A percentile compares a stretch with the other conserved stretches of the same genome.
Evolutionary conservation across 106 monocot genomes (phyloP).

Genomic region (Dendrobium nobile): DNA sequence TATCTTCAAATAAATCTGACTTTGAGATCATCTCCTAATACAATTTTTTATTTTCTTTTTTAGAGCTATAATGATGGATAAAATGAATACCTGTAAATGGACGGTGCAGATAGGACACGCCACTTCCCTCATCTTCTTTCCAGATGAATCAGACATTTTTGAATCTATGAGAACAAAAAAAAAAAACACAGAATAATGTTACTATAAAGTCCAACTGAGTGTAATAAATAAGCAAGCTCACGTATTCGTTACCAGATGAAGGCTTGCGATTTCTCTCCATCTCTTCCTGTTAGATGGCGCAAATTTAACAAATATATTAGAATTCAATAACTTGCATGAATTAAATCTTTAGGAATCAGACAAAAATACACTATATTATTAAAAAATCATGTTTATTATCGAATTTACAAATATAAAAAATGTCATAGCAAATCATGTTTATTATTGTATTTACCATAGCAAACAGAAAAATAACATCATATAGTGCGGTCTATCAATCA

Average conservation of each 20-base stretch:
- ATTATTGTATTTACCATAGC: no score
- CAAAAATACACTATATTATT: no score
- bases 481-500: no score
- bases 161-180: slow-evolving; percentile 26
- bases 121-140: slow-evolving; percentile 74
- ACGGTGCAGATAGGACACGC: slow-evolving; percentile 92
- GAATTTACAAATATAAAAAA: no score
- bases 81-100: slow-evolving; percentile 5
- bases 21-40: no score
- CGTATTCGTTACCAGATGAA: slow-evolving; percentile 35
- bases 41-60: not conserved
- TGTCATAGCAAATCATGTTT: no score
- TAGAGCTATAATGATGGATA: not conserved
- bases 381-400: no score
- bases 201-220: not conserved
- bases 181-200: not conserved
- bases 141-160: slow-evolving; percentile 41
- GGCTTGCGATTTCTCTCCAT: slow-evolving; percentile 79
- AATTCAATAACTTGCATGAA: not conserved
- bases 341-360: no score
- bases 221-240: not conserved
- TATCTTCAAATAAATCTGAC: not conserved
- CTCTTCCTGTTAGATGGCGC: slow-evolving; percentile 58
- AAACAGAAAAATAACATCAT: no score
- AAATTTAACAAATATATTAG: not conserved